Conservation (phyloP, 352 stramenopile species). For the Phytophthora syringae region DNA sequence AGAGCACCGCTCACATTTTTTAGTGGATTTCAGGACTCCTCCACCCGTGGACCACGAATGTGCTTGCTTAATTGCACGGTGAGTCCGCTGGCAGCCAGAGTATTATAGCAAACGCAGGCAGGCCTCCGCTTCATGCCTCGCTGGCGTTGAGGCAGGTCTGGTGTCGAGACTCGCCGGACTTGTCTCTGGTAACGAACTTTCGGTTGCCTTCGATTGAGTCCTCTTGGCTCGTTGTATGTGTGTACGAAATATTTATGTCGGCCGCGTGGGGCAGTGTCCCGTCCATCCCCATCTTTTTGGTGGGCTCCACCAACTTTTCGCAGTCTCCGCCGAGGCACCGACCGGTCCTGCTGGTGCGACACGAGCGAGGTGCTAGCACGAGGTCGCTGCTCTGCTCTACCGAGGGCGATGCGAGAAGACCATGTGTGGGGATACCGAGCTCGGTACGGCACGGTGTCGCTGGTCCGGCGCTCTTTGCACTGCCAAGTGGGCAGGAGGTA, state of each 20-base stretch:
- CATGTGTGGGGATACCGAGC: no score
- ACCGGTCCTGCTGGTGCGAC: no score
- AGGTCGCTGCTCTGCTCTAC: background rate
- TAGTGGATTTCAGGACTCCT: conserved; percentile 25
- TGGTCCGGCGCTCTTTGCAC: no score
- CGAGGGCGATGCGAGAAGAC: background rate
- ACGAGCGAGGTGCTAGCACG: background rate
- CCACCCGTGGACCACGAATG: conserved; percentile 7
- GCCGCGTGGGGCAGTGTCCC: conserved; percentile 4
- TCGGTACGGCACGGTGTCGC: no score
- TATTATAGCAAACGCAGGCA: no score
- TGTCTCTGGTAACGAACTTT: conserved; percentile 35
- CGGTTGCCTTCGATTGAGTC: conserved; percentile 29
- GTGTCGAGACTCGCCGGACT: conserved; percentile 10
- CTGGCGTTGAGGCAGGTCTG: background rate
- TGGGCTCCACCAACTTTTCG: conserved; percentile 17
- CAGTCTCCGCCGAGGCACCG: no score
- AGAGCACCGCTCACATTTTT: conserved; percentile 13
- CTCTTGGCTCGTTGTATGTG: conserved; percentile 11
- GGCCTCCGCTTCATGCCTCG: no score
- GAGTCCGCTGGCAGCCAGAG: no score
- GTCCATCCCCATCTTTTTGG: conserved; percentile 14
- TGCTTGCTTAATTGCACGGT: no score
- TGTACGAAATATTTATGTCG: conserved; percentile 27
- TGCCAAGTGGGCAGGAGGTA: no score